Evolutionary conservation across 441 rosid genomes (phyloP).

Genomic region (Mallotus repandus): DNA sequence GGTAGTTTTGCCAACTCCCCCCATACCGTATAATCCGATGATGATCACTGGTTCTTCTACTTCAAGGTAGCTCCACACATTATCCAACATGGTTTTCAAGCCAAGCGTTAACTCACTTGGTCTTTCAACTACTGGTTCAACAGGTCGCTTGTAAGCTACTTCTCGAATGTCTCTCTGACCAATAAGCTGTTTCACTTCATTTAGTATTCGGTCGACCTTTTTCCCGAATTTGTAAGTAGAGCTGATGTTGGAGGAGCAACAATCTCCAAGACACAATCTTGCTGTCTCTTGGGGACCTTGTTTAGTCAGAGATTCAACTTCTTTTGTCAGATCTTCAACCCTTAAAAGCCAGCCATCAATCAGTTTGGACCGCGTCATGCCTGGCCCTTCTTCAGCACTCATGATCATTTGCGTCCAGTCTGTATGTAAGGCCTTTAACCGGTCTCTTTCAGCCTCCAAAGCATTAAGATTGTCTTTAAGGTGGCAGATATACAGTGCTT

Average conservation of each 20-base stretch:
- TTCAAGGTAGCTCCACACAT: constrained; percentile 40
- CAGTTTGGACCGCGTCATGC: not conserved
- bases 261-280: constrained; percentile 13
- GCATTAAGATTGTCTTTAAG: constrained; percentile 1
- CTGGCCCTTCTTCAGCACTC: not conserved
- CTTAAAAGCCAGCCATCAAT: not conserved
- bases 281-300: not conserved
- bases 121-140: constrained; percentile 1
- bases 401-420: not conserved
- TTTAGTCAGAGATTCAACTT: not conserved
- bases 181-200: not conserved
- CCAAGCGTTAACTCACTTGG: constrained; percentile 28
- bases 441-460: not conserved
- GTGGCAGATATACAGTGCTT: not conserved
- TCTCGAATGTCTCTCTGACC: not conserved
- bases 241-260: not conserved
- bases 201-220: not conserved
- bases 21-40: constrained; percentile 45
- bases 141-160: not conserved
- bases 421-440: not conserved
- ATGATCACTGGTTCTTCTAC: constrained; percentile 19
- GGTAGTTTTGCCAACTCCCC: constrained; percentile 61
- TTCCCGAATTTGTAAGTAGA: not conserved
- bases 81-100: constrained; percentile 26
- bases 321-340: not conserved